Evolutionary conservation across 1,284 basidiomycete species (phyloP), one percentile per base, ranked within the genome.

Genomic region (Trichosporon ovoides): DNA sequence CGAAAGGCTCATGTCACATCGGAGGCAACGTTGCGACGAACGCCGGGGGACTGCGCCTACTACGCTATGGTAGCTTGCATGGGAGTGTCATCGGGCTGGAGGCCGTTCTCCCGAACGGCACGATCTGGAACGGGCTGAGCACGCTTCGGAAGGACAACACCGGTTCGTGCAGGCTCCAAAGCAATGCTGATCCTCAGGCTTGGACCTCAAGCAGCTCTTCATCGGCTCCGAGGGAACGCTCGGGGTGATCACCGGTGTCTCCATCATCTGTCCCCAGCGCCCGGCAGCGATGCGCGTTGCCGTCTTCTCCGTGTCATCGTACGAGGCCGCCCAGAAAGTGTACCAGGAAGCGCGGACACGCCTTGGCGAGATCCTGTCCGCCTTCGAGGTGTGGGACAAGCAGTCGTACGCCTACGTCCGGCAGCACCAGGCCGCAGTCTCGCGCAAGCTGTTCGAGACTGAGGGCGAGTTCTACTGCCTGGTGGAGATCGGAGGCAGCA

Each of bases 121-220:
- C 87, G 20, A 82, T 97, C 58, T 80, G 93, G 43, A 86, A 91
- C 68, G 86, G 87, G 66, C 77, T 91, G 18, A 84, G 86, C 1
- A 72, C 72, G 3, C 78, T 96, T 57, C 84, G 94, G 49, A 97
- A 97, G 78, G 93, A 97, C 76, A 97, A 97, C 74, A 97, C 93
- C 0, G 91, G 90, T 86, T 55, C 60, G 80, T 66, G 7, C 40
- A 3, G 6, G n/a, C 33, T 7, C 11, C 7, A 28, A n/a, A 11
- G 6, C 18, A 18, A 36, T 33, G 38, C 36, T 35, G 38, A 31
- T 19, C 9, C 14, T 2, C 12, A 89, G 90, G 93, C 20, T 96
- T 97, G 72, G 95, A 98, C 75, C 81, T 98, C 53, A 98, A 98
- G 78, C 95, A 98, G 75, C 83, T 98, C 9, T 98, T 98, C 77